A percentile compares a stretch with the other conserved stretches of the same genome.
These are phyloP conservation scores for Apophysomyces sp. DNA, from an alignment of 371 early-diverging fungal species.

Conservation along the genomic window DNA sequence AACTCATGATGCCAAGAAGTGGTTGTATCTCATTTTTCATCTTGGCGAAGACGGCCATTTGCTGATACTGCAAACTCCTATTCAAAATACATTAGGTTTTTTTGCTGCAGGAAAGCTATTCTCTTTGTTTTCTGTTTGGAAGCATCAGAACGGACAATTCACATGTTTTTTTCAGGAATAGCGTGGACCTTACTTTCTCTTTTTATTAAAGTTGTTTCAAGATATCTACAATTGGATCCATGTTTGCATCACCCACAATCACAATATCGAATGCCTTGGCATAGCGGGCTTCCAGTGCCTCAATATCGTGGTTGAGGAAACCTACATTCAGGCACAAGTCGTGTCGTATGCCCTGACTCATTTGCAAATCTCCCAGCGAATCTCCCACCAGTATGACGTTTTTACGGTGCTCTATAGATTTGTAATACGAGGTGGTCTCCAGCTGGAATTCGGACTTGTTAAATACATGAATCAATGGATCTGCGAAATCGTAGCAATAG, in stretches of 20 bases:
- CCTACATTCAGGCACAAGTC: conserved; percentile 65
- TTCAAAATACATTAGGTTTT: too few relatives aligned
- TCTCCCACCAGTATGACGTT: conserved; percentile 77
- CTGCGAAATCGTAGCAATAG: conserved; percentile 55
- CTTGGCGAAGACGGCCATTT: too few relatives aligned
- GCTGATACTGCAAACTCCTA: too few relatives aligned
- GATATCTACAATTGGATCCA: conserved; percentile 49
- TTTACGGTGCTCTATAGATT: conserved; percentile 31
- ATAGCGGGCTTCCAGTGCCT: conserved; percentile 49
- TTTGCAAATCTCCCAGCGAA: conserved; percentile 72
- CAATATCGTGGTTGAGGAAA: conserved; percentile 68
- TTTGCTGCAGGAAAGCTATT: too few relatives aligned
- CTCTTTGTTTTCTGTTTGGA: too few relatives aligned
- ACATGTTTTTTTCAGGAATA: too few relatives aligned
- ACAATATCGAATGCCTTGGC: conserved; percentile 70
- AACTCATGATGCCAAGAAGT: too few relatives aligned
- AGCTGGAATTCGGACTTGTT: conserved; percentile 74
- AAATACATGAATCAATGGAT: conserved; percentile 73
- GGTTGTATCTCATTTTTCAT: too few relatives aligned
- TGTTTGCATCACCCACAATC: conserved; percentile 59
- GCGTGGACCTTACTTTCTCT: too few relatives aligned
- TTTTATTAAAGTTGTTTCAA: conserved; percentile 15
- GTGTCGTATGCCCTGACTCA: conserved; percentile 64
- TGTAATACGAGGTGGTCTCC: conserved; percentile 42
- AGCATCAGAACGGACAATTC: too few relatives aligned